Evolutionary conservation across 345 rosid genomes (phyloP).

Genomic region (Alliaria petiolata): DNA sequence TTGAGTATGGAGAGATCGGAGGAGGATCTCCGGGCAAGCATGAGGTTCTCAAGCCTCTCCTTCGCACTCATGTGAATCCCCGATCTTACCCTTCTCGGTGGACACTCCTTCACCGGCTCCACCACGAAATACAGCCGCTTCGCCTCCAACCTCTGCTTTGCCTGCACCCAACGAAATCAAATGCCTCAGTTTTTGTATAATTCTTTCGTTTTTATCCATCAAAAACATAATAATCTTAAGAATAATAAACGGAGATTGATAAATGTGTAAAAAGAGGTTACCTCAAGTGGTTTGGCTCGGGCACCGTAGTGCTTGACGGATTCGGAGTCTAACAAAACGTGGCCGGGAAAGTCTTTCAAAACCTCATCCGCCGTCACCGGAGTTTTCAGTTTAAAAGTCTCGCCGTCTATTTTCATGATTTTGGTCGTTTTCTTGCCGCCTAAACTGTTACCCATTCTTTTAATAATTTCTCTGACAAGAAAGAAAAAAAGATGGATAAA

Average conservation of each 20-base stretch:
- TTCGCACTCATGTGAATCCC: conserved; percentile 75
- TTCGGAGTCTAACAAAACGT: conserved; percentile 75
- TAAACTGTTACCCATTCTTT: conserved; percentile 72
- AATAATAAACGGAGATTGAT: neutral
- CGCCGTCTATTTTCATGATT: conserved; percentile 86
- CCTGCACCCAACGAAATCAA: neutral
- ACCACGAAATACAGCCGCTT: conserved; percentile 84
- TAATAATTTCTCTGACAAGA: neutral
- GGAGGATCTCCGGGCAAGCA: conserved; percentile 71
- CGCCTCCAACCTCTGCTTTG: conserved; percentile 52
- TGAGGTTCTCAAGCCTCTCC: conserved; percentile 83
- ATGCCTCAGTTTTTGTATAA: neutral
- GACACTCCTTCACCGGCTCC: conserved; percentile 43
- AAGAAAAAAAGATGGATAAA: no score
- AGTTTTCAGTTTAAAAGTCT: conserved; percentile 67
- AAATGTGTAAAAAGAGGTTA: no score
- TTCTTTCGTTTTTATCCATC: neutral
- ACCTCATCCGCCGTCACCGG: conserved; percentile 81
- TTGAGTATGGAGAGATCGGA: conserved; percentile 77
- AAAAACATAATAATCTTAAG: neutral
- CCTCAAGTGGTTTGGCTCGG: conserved; percentile 66
- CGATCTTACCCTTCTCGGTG: conserved; percentile 80
- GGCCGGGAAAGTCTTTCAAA: conserved; percentile 65
- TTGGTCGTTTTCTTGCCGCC: conserved; percentile 64
- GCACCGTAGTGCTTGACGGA: conserved; percentile 74